Evolutionary conservation across 2,329 filamentous ascomycete species (phyloP).

Genomic region (Botrytis cinerea): DNA sequence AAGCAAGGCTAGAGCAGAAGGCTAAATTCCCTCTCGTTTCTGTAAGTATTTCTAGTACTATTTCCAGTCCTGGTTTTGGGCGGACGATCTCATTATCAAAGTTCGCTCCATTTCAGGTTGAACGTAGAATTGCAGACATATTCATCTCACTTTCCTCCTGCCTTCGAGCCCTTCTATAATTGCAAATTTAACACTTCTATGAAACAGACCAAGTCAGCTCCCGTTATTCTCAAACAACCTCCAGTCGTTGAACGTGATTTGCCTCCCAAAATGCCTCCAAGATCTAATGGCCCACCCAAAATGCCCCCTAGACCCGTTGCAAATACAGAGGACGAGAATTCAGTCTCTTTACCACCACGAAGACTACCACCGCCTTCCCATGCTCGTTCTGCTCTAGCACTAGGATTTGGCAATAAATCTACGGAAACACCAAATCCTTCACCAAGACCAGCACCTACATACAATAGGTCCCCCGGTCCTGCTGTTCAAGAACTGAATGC

Average conservation of each 20-base stretch:
- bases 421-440: conserved; percentile 32
- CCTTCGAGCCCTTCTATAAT: neutral
- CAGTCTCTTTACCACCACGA: conserved; percentile 28
- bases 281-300: conserved; percentile 49
- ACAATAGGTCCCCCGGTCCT: conserved; percentile 26
- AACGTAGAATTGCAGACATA: neutral
- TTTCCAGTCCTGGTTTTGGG: neutral
- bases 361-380: conserved; percentile 34
- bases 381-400: conserved; percentile 31
- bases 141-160: neutral
- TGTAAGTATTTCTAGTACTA: conserved; percentile 15
- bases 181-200: conserved; percentile 5
- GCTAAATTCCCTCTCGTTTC: conserved; percentile 35
- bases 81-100: neutral
- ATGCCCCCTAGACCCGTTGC: conserved; percentile 49
- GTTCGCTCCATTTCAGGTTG: neutral
- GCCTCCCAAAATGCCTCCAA: conserved; percentile 37
- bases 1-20: conserved; percentile 47
- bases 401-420: conserved; percentile 37
- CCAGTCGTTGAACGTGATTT: conserved; percentile 33
- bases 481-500: conserved; percentile 80
- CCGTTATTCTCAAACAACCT: conserved; percentile 38
- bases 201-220: conserved; percentile 43
- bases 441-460: conserved; percentile 28
- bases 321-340: conserved; percentile 32